These are phyloP conservation scores for Talinum fruticosum DNA, from an alignment of 148 eudicot genomes.

Conservation along the genomic window DNA sequence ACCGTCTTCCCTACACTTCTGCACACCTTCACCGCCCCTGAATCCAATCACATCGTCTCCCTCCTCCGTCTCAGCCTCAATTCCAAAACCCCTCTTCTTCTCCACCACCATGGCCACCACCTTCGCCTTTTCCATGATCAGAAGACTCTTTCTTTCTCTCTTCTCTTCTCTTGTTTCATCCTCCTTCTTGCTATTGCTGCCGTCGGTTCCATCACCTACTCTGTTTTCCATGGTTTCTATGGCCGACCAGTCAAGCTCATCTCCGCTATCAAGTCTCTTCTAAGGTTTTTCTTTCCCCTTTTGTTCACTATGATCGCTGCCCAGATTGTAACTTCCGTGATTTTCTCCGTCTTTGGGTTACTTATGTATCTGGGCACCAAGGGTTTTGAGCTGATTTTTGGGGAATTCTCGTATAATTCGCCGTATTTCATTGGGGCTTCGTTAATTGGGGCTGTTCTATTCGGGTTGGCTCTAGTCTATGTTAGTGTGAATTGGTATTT, in stretches of 20 bases:
- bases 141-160: conserved; percentile 24
- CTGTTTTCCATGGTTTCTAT: conserved; percentile 36
- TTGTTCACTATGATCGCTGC: conserved; percentile 21
- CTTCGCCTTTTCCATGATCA: background rate
- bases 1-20: conserved; percentile 42
- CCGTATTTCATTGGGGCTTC: conserved; percentile 23
- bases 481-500: conserved; percentile 47
- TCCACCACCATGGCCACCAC: background rate
- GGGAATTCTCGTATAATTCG: conserved; percentile 25
- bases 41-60: conserved; percentile 15
- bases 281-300: conserved; percentile 18
- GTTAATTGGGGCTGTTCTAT: conserved; percentile 18
- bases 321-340: conserved; percentile 11
- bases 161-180: conserved; percentile 27
- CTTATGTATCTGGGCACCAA: conserved; percentile 9
- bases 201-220: conserved; percentile 24
- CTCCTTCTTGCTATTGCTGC: conserved; percentile 33
- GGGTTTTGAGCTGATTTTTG: conserved; percentile 26
- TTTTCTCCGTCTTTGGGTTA: conserved; percentile 19
- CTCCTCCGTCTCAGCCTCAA: conserved; percentile 11
- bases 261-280: conserved; percentile 22
- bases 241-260: conserved; percentile 34
- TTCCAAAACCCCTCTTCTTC: background rate
- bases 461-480: conserved; percentile 22
- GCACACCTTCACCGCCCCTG: conserved; percentile 29